Evolutionary conservation across 2,329 filamentous ascomycete species (phyloP), one percentile per base, ranked within the genome.

Genomic region (Aspergillus intermedius): DNA sequence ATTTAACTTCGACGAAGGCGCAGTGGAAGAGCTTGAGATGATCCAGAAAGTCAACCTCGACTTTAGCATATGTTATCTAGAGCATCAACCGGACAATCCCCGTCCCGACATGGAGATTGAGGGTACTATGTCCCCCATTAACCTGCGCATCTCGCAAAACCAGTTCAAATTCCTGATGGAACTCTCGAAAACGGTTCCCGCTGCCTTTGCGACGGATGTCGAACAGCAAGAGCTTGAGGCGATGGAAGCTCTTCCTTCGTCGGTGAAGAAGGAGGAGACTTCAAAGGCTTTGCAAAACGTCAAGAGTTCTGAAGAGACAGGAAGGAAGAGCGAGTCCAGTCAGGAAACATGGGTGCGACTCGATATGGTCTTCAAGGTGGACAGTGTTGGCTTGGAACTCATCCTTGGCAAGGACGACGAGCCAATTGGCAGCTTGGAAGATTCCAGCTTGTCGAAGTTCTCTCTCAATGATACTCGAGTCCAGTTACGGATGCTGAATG

Each of bases 41-140:
- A 95, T 99, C 58, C 91, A 98, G 61, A 90, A 96, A 59, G 90
- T 98, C 10, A 93, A 98, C 64, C 75, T 99, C 21, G 88, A 87
- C 43, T 96, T 98, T 71, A 88, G 87, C 52, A 84, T 98, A 55
- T 94, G 87, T 2, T 91, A 96, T 68, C 82, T 91, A 1, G 91
- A 97, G 63, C 93, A 98, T 64, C 83, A 82, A 57, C 68, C 80
- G 28, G 87, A 86, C 12, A 76, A 80, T 46, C 84, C 93, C 61
- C 81, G 91, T 35, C 93, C 93, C 0, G 91, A 98, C 61, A 84
- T 90, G 44, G 91, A 97, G 69, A 84, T 98, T 17, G 85, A 93
- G 65, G 91, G 91, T 3, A 85, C 81, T 43, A 89, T 99, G 83
- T 96, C 91, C 5, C 87, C 96, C 48, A 84, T 97, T 61, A 96